A percentile compares a stretch with the other conserved stretches of the same genome.
Conservation (phyloP, 108 stramenopile species). For the Skeletonema tropicum region DNA sequence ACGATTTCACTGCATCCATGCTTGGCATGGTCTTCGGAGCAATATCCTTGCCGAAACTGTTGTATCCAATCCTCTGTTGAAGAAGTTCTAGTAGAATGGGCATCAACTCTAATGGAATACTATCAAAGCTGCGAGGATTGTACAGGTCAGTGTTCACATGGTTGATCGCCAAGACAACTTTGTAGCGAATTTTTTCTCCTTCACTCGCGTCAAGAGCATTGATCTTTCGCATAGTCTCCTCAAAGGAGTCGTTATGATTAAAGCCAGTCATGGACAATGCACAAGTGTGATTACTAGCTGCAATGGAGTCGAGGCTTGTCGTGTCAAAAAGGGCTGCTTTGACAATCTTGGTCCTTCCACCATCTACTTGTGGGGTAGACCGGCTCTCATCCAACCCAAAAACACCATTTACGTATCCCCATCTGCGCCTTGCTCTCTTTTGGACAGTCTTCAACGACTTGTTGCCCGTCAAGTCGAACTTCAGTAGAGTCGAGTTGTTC, state of each 20-base stretch:
- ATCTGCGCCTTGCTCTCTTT: background rate
- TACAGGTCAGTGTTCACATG: background rate
- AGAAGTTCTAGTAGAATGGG: background rate
- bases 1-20: background rate
- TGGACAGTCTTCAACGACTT: conserved; percentile 2
- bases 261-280: background rate
- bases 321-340: conserved; percentile 10
- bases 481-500: conserved; percentile 8
- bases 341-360: conserved; percentile 2
- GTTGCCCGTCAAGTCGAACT: conserved; percentile 3
- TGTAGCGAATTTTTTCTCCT: background rate
- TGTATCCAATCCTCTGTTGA: conserved; percentile 2
- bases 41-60: background rate
- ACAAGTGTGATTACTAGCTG: background rate
- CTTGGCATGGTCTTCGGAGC: background rate
- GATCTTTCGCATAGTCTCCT: background rate
- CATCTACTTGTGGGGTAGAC: background rate
- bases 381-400: background rate
- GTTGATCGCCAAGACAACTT: background rate
- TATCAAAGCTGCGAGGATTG: background rate
- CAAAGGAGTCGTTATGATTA: background rate
- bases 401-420: no score
- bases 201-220: background rate
- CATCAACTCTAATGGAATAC: conserved; percentile 5
- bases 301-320: background rate